Conservation (phyloP, 257 asterid species). For the Mitragyna speciosa region DNA sequence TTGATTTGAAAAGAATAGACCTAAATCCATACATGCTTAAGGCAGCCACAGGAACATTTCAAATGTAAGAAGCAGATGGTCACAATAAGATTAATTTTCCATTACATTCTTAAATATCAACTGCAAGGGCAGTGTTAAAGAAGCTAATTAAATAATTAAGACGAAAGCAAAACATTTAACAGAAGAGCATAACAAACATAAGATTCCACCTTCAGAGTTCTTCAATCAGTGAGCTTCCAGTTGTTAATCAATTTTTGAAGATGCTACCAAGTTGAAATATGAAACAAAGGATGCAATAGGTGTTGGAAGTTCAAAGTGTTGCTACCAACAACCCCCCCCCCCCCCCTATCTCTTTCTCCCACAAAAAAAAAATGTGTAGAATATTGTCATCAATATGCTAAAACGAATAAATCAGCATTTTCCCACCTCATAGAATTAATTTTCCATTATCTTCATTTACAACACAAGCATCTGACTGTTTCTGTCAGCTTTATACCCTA, state of each 20-base stretch:
- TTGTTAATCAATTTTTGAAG: neutral
- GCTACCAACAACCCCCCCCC: neutral
- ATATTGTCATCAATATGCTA: neutral
- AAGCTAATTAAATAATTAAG: neutral
- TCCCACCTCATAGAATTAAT: neutral
- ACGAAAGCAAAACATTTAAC: neutral
- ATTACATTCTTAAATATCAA: neutral
- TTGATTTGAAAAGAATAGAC: neutral
- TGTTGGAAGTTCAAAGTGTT: neutral
- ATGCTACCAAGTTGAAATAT: neutral
- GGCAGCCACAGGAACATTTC: neutral
- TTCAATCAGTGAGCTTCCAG: neutral
- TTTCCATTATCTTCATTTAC: neutral
- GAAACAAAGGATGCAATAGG: neutral
- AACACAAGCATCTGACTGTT: neutral
- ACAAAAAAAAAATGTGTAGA: too few species aligned
- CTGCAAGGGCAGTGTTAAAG: neutral
- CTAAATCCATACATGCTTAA: neutral
- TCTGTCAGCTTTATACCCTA: neutral
- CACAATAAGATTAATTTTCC: neutral
- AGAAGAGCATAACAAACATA: neutral
- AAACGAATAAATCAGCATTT: neutral
- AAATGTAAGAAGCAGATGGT: neutral
- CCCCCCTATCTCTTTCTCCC: too few species aligned
- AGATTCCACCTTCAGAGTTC: neutral